phyloP scores from a whole-genome alignment of 2,329 filamentous ascomycete species.

The Penicillium sp. region DNA sequence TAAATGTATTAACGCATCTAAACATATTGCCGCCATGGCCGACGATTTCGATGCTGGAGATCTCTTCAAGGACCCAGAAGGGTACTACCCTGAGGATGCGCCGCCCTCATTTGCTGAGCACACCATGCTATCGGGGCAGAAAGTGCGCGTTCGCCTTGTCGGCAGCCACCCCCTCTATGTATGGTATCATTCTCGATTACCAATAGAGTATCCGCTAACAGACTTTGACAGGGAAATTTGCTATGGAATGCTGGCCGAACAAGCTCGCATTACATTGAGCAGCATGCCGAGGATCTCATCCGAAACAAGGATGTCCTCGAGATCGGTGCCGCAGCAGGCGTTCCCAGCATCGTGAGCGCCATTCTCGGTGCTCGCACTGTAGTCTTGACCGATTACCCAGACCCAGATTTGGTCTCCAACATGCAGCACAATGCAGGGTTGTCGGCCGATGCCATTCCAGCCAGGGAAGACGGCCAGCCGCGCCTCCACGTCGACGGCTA shows the following conservation, averaged over 20 bases:
- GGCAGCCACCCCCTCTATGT: conserved; percentile 84
- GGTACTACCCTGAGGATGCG: conserved; percentile 74
- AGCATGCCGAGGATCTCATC: conserved; percentile 59
- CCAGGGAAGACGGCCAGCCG: conserved; percentile 30
- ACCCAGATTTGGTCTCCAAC: conserved; percentile 75
- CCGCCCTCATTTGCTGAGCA: conserved; percentile 70
- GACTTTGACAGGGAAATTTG: conserved; percentile 61
- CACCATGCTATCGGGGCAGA: conserved; percentile 62
- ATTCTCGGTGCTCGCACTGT: conserved; percentile 64
- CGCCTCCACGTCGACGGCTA: conserved; percentile 64
- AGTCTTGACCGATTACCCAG: conserved; percentile 86
- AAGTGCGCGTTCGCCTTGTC: conserved; percentile 70
- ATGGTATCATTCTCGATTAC: conserved; percentile 29
- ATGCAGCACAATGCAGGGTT: conserved; percentile 69
- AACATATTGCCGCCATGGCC: conserved; percentile 21
- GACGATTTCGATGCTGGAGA: conserved; percentile 41
- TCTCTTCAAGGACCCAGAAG: conserved; percentile 77
- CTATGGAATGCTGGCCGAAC: conserved; percentile 88
- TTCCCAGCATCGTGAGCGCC: conserved; percentile 75
- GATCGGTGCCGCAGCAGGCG: conserved; percentile 80
- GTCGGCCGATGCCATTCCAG: conserved; percentile 47
- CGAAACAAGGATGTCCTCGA: conserved; percentile 70
- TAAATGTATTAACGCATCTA: neutral
- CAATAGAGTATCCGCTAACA: neutral
- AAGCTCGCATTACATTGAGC: conserved; percentile 73